phyloP scores from a whole-genome alignment of 768 basidiomycete genomes.

The Podaxis carcinomalis region DNA sequence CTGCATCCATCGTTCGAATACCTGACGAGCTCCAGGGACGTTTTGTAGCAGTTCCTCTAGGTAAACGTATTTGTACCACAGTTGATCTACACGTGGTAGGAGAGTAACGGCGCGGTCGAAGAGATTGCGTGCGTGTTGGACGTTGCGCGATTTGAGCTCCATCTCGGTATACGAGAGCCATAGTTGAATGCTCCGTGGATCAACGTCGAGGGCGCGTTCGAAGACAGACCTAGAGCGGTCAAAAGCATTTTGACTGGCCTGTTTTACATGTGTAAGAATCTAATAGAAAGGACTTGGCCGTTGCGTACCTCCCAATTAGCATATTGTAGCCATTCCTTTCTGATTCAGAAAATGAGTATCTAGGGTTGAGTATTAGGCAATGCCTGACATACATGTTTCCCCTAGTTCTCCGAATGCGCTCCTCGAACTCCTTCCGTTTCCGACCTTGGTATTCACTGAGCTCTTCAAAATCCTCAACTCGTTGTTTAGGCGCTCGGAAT shows the following conservation, averaged over 20 bases:
- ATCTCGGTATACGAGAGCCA: slow-evolving; percentile 96
- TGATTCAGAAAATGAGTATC: slow-evolving; percentile 22
- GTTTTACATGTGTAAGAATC: slow-evolving; percentile 2
- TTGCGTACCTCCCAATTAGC: slow-evolving; percentile 75
- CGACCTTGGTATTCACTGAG: slow-evolving; percentile 87
- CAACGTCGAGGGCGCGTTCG: slow-evolving; percentile 95
- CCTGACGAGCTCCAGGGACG: slow-evolving; percentile 92
- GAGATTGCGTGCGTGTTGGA: slow-evolving; percentile 94
- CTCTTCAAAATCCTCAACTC: slow-evolving; percentile 92
- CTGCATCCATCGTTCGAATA: slow-evolving; percentile 99
- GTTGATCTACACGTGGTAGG: slow-evolving; percentile 91
- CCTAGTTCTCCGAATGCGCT: slow-evolving; percentile 73
- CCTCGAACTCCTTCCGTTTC: slow-evolving; percentile 93
- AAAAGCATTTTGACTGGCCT: slow-evolving; percentile 96
- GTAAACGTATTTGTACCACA: slow-evolving; percentile 99
- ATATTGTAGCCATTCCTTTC: slow-evolving; percentile 86
- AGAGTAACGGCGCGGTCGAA: slow-evolving; percentile 97
- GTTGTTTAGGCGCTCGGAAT: slow-evolving; percentile 89
- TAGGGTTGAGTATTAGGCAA: neutral
- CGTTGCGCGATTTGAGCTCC: slow-evolving; percentile 97
- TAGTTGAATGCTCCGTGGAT: slow-evolving; percentile 82
- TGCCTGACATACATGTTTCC: slow-evolving; percentile 63
- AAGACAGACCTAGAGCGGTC: slow-evolving; percentile 93
- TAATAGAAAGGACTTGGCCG: neutral
- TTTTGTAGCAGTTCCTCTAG: slow-evolving; percentile 96